Conservation (phyloP, 306 rosid genomes). For the Dalbergia oliveri region DNA sequence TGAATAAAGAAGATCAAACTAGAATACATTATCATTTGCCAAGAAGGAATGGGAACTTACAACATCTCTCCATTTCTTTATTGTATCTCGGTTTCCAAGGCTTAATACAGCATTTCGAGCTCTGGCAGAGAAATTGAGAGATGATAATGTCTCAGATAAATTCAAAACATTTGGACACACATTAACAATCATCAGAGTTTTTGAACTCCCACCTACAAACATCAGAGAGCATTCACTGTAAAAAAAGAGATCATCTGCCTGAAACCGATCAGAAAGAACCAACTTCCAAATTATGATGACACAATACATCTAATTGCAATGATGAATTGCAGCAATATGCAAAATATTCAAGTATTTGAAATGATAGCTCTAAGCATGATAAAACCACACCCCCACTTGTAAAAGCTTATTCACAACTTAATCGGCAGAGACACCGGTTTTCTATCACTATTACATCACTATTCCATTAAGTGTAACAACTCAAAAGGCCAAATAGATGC, state of each 20-base stretch:
- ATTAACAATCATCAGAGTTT: conserved; percentile 87
- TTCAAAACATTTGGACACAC: conserved; percentile 77
- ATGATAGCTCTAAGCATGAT: background rate
- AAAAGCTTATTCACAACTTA: background rate
- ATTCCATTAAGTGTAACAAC: conserved; percentile 23
- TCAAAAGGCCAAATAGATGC: conserved; percentile 18
- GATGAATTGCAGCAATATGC: background rate
- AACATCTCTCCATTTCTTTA: conserved; percentile 94
- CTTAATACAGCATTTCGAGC: conserved; percentile 88
- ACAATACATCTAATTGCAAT: background rate
- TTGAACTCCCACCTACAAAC: conserved; percentile 84
- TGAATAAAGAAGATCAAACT: conserved; percentile 26
- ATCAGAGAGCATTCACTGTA: conserved; percentile 30
- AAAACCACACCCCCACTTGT: background rate
- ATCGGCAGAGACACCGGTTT: conserved; percentile 1
- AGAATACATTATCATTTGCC: conserved; percentile 4
- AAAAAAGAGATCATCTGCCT: conserved; percentile 14
- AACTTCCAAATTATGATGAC: background rate
- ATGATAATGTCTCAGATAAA: conserved; percentile 76
- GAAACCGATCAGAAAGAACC: conserved; percentile 24
- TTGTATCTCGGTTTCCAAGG: conserved; percentile 95
- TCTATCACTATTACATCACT: conserved; percentile 9
- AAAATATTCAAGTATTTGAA: background rate
- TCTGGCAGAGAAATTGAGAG: conserved; percentile 87
- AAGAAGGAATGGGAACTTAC: conserved; percentile 61